A percentile compares a stretch with the other conserved stretches of the same genome.
Evolutionary conservation across 2,329 filamentous ascomycete genomes (phyloP).

Genomic region (Pyrenochaeta sp.): DNA sequence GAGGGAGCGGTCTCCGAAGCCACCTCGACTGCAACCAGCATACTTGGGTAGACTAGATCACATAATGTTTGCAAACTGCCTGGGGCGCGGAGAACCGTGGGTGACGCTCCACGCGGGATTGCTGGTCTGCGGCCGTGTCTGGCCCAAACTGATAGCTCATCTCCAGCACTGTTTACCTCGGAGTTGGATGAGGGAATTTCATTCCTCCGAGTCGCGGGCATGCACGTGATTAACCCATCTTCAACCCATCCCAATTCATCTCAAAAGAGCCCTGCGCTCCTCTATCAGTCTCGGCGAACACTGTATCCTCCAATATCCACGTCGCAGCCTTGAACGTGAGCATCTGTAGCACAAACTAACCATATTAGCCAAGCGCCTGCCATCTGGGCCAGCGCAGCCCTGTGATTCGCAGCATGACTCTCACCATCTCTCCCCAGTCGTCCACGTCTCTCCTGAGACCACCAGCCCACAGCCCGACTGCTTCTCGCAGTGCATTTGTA

Average conservation of each 20-base stretch:
- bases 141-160: background rate
- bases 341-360: constrained; percentile 22
- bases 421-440: constrained; percentile 7
- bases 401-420: constrained; percentile 27
- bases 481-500: background rate
- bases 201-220: constrained; percentile 15
- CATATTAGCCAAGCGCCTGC: constrained; percentile 24
- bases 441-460: constrained; percentile 5
- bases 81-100: background rate
- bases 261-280: constrained; percentile 1
- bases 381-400: constrained; percentile 20
- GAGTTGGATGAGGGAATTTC: constrained; percentile 4
- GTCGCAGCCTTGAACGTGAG: constrained; percentile 29
- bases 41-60: background rate
- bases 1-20: constrained; percentile 1
- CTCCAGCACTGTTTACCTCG: constrained; percentile 2
- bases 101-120: background rate
- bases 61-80: background rate
- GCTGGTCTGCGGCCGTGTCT: background rate
- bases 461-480: constrained; percentile 3
- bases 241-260: constrained; percentile 6
- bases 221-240: constrained; percentile 20
- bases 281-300: constrained; percentile 7
- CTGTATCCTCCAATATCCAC: constrained; percentile 27
- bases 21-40: too few species aligned